Evolutionary conservation across 768 basidiomycete genomes (phyloP), one percentile per base, ranked within the genome.

Genomic region (Pulveroboletus sp.): DNA sequence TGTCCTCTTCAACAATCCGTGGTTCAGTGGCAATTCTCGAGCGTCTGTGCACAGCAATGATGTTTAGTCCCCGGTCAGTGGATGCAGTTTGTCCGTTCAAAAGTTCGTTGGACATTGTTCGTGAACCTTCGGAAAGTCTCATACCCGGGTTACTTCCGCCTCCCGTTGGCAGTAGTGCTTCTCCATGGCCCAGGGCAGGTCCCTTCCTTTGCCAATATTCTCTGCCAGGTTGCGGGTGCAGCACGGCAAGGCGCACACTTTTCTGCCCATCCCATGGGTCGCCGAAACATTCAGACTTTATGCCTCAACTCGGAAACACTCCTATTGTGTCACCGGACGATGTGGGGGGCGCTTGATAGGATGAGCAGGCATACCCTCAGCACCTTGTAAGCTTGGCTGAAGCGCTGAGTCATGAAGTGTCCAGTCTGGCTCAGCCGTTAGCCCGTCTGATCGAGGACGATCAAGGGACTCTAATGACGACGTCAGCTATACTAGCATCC

Each of bases 211-310:
- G 2, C 21, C 17, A 27, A 32, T 32, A 37, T 39, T 43, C 17
- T 24, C 41, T 12, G 47, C 36, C 37, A 43, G n/a, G 26, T 15
- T 31, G 4, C 35, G 11, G 6, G 24, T 37, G 7, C 43, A 12
- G 2, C 40, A 41, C 2, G 14, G 27, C 7, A 10, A 21, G 43
- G 47, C 8, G 41, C 40, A 6, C 14, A 8, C 12, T 50, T 57
- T 33, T 10, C 11, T 52, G 12, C 43, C 50, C 30, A 43, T 57
- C 36, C 17, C 57, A 10, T 37, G 17, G 6, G 27, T 31, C n/a
- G n/a, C 44, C 28, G 24, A 28, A 46, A 53, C 8, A 14, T 58
- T n/a, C 33, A 39, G 30, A 35, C 31, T 10, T 44, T 54, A 18
- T 8, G 0, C 15, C 21, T 58, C 30, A 6, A 38, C 26, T 33